phyloP scores from a whole-genome alignment of 768 basidiomycete species.

The Sporobolomyces roseus region DNA sequence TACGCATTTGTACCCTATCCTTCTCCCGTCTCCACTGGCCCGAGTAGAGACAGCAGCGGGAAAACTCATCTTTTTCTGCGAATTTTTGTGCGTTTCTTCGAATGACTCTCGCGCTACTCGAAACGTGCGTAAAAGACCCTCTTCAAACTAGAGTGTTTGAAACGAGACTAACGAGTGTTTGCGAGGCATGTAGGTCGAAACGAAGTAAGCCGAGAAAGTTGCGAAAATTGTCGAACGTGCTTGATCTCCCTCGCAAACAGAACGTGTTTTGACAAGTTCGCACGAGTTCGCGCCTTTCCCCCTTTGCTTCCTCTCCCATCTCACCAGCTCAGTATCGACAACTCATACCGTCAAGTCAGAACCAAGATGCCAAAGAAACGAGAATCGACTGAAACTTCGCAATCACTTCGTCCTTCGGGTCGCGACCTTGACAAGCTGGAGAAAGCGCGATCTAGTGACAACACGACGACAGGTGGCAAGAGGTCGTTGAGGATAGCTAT shows the following conservation, averaged over 20 bases:
- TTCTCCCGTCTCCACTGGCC: no score
- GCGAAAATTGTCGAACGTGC: background rate
- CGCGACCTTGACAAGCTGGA: slow-evolving; percentile 21
- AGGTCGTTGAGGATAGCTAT: slow-evolving; percentile 29
- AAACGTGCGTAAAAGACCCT: no score
- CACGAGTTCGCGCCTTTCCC: background rate
- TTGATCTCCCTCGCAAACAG: background rate
- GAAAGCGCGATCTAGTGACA: background rate
- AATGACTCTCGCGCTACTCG: no score
- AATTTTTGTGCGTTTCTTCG: no score
- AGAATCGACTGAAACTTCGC: background rate
- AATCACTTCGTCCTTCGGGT: background rate
- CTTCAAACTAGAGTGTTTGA: no score
- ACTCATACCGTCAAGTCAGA: no score
- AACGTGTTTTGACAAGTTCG: background rate
- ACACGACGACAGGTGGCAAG: background rate
- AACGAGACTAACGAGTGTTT: no score
- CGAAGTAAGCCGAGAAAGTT: no score
- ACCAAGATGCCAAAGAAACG: background rate
- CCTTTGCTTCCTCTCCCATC: background rate
- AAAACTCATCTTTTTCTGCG: no score
- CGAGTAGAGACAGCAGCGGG: no score
- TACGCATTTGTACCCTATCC: background rate
- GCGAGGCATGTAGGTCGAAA: no score
- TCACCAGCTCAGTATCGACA: no score